Percentiles rank a stretch among this genome's conserved stretches.
These are phyloP conservation scores for Colletotrichum liaoningense DNA, from an alignment of 2,329 filamentous ascomycete genomes.

Conservation along the genomic window DNA sequence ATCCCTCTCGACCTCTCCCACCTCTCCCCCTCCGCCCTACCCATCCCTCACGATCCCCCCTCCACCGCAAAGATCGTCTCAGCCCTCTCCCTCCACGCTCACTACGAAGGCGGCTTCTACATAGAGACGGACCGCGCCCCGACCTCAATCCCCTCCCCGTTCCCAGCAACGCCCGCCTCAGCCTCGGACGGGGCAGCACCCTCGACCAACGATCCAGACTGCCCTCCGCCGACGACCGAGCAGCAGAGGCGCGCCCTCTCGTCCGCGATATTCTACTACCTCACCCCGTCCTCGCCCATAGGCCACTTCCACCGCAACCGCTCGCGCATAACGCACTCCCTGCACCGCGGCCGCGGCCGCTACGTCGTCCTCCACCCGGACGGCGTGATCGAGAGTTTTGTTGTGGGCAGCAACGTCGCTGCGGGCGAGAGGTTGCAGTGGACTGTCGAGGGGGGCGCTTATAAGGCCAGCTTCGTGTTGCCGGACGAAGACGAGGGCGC, in stretches of 20 bases:
- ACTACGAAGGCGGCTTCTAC: neutral
- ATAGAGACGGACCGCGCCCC: neutral
- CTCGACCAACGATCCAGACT: neutral
- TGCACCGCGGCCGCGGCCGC: constrained; percentile 70
- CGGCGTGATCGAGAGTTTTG: neutral
- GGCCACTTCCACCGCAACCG: constrained; percentile 74
- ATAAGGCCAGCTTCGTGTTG: constrained; percentile 72
- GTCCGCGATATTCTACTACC: constrained; percentile 52
- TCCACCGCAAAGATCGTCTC: neutral
- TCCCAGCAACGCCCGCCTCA: neutral
- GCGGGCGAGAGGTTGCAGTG: constrained; percentile 73
- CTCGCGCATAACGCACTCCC: constrained; percentile 71
- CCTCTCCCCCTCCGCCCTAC: neutral
- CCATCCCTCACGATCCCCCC: neutral
- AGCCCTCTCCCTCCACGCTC: neutral
- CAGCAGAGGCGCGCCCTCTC: neutral
- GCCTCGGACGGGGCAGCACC: neutral
- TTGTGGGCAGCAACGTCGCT: constrained; percentile 53
- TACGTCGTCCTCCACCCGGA: constrained; percentile 50
- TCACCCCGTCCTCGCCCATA: constrained; percentile 65
- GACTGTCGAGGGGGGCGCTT: constrained; percentile 76
- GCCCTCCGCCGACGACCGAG: neutral
- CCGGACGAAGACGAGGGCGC: constrained; percentile 50
- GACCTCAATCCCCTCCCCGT: neutral
- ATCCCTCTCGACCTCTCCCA: neutral